phyloP scores from a whole-genome alignment of 441 rosid genomes.

The Jatropha multifida region DNA sequence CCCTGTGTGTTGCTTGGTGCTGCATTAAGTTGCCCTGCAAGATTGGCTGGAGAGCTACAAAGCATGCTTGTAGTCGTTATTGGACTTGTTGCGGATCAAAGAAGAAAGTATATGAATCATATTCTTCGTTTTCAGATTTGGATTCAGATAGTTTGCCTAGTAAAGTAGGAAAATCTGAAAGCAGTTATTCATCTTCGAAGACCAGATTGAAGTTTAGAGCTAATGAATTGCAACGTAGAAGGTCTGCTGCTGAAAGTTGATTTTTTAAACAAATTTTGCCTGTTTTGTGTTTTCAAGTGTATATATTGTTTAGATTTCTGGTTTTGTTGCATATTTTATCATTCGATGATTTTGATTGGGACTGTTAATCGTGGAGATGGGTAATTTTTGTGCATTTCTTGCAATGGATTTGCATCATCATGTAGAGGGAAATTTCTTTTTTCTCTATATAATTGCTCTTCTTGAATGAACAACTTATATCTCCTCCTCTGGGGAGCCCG shows the following conservation, averaged over 20 bases:
- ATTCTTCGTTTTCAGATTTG: constrained; percentile 76
- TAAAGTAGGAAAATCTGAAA: constrained; percentile 7
- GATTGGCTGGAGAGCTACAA: constrained; percentile 45
- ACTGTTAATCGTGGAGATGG: background rate
- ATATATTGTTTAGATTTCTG: background rate
- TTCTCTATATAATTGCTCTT: background rate
- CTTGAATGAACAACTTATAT: background rate
- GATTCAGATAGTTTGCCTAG: constrained; percentile 34
- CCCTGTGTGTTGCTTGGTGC: constrained; percentile 59
- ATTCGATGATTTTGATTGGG: background rate
- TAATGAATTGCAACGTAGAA: background rate
- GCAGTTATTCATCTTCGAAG: constrained; percentile 10
- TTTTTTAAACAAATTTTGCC: background rate
- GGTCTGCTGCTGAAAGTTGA: background rate
- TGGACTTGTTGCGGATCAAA: constrained; percentile 38
- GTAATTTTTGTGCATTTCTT: background rate
- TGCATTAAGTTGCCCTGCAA: constrained; percentile 58
- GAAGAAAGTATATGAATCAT: constrained; percentile 41
- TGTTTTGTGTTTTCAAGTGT: background rate
- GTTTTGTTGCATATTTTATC: background rate
- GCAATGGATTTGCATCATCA: background rate
- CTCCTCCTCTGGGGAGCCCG: background rate
- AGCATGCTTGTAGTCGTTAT: constrained; percentile 17
- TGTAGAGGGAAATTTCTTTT: background rate
- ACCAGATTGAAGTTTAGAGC: background rate